Evolutionary conservation across 331 rosid genomes (phyloP).

Genomic region (Malus hybrid): DNA sequence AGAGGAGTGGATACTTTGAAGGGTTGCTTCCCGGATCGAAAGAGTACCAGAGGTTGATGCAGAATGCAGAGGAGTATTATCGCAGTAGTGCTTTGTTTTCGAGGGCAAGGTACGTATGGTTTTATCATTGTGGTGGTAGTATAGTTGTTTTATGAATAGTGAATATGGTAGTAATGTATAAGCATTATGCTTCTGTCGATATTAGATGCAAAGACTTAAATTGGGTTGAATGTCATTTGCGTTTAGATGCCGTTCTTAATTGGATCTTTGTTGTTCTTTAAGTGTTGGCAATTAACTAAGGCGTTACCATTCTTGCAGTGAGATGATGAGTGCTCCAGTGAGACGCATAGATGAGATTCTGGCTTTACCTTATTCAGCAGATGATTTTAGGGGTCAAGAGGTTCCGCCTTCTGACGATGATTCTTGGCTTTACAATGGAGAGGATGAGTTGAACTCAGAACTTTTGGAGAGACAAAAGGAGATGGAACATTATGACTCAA

Average conservation of each 20-base stretch:
- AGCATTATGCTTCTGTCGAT: neutral
- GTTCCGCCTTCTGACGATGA: constrained; percentile 82
- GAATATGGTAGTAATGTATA: neutral
- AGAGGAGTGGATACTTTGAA: constrained; percentile 65
- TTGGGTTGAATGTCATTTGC: neutral
- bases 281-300: constrained; percentile 7
- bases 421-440: constrained; percentile 84
- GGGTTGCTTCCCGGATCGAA: constrained; percentile 73
- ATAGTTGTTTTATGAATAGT: neutral
- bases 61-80: constrained; percentile 69
- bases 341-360: constrained; percentile 85
- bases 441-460: constrained; percentile 71
- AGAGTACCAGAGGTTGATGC: constrained; percentile 69
- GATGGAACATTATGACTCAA: constrained; percentile 58
- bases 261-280: neutral
- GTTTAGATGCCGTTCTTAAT: neutral
- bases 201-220: neutral
- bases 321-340: constrained; percentile 78
- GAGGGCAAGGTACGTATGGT: constrained; percentile 41
- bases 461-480: constrained; percentile 87
- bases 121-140: neutral
- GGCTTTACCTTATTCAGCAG: constrained; percentile 50
- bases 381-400: constrained; percentile 50
- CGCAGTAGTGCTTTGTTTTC: constrained; percentile 46
- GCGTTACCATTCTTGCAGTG: constrained; percentile 43